Evolutionary conservation across 2,329 filamentous ascomycete genomes (phyloP).

Genomic region (Pseudogymnoascus sp.): DNA sequence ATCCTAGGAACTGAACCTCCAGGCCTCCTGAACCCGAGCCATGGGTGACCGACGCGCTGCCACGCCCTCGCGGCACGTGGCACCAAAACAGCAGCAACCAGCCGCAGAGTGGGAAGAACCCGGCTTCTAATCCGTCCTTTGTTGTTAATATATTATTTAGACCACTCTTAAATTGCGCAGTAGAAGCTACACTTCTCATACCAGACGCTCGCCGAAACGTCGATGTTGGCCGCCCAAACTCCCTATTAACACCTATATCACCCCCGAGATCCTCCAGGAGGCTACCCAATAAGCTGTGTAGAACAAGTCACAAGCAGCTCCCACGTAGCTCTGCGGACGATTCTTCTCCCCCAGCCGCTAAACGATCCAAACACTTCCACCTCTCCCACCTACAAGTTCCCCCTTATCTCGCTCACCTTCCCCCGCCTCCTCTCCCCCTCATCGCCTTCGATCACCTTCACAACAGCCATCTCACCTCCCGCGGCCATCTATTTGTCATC

Average conservation of each 20-base stretch:
- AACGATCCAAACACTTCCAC: not conserved
- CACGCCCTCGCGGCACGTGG: not conserved
- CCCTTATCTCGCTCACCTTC: not conserved
- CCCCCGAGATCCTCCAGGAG: not conserved
- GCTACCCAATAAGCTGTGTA: not conserved
- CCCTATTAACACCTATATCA: not conserved
- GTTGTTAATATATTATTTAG: not conserved
- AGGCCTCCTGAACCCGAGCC: not conserved
- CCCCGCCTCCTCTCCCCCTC: not conserved
- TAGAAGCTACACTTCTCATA: not conserved
- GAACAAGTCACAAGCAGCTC: not conserved
- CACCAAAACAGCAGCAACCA: not conserved
- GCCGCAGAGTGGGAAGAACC: not conserved
- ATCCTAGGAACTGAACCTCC: not conserved
- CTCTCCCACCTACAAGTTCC: not conserved
- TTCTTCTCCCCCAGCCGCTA: not conserved
- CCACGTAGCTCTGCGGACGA: not conserved
- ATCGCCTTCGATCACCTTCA: not conserved
- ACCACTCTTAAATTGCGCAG: not conserved
- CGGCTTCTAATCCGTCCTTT: not conserved
- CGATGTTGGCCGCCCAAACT: not conserved
- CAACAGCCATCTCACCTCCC: not conserved
- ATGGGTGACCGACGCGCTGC: not conserved
- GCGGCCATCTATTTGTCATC: constrained; percentile 55
- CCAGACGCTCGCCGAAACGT: not conserved